Conservation (phyloP, 1,284 basidiomycete species). For the Spongispora temasekensis region DNA sequence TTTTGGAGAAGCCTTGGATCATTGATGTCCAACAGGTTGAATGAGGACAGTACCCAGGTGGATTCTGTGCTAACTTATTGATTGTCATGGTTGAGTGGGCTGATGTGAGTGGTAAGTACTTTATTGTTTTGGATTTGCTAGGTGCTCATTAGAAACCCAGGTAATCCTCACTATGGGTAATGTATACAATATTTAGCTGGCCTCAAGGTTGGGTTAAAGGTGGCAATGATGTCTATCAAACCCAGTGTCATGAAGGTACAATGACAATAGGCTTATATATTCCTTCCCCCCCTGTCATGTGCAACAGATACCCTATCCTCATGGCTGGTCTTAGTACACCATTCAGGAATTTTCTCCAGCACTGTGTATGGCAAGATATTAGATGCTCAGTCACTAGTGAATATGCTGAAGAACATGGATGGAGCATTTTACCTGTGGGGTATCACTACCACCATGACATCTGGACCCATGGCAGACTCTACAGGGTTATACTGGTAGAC, state of each 20-base stretch:
- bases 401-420: constrained; percentile 68
- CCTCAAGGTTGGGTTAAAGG: constrained; percentile 85
- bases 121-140: not conserved
- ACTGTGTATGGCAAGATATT: constrained; percentile 94
- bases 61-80: constrained; percentile 86
- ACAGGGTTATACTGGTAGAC: too few species aligned
- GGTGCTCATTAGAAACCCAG: constrained; percentile 40
- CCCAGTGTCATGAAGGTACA: constrained; percentile 97
- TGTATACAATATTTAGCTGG: constrained; percentile 94
- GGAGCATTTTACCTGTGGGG: constrained; percentile 98
- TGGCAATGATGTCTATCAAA: constrained; percentile 97
- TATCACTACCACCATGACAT: too few species aligned
- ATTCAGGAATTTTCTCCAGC: constrained; percentile 97
- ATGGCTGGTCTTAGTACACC: constrained; percentile 99
- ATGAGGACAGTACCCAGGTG: constrained; percentile 86
- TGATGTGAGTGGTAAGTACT: constrained; percentile 72
- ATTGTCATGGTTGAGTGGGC: constrained; percentile 97
- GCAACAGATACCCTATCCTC: constrained; percentile 86
- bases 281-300: constrained; percentile 3
- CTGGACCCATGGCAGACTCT: too few species aligned
- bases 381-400: constrained; percentile 75
- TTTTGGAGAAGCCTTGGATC: constrained; percentile 91
- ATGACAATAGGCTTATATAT: not conserved
- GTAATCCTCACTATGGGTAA: constrained; percentile 84
- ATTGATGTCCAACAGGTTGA: constrained; percentile 92